Evolutionary conservation across 2,329 filamentous ascomycete genomes (phyloP).

Genomic region (Penicillium oxalicum): DNA sequence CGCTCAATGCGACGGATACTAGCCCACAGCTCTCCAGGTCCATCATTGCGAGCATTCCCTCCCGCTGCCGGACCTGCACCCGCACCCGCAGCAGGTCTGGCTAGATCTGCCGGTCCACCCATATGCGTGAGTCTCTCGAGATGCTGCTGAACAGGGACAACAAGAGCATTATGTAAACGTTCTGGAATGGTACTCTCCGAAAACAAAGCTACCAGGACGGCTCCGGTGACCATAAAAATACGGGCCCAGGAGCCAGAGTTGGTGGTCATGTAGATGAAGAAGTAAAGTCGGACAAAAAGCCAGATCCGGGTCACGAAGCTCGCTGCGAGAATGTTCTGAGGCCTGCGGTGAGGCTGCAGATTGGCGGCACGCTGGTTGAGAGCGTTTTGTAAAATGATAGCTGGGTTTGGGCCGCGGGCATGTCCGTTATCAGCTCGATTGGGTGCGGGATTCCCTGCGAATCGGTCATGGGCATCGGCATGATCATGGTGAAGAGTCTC

Average conservation of each 20-base stretch:
- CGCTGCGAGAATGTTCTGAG: slow-evolving; percentile 11
- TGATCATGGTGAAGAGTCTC: too few species aligned
- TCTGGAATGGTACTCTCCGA: slow-evolving; percentile 38
- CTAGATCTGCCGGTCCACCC: slow-evolving; percentile 20
- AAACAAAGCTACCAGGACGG: slow-evolving; percentile 36
- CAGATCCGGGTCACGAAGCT: slow-evolving; percentile 46
- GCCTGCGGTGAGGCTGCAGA: slow-evolving; percentile 17
- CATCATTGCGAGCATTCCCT: slow-evolving; percentile 1
- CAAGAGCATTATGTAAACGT: slow-evolving; percentile 27
- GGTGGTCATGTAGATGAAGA: slow-evolving; percentile 55
- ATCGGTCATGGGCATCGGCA: too few species aligned
- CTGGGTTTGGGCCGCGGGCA: slow-evolving; percentile 7
- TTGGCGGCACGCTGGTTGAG: slow-evolving; percentile 31
- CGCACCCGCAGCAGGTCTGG: slow-evolving; percentile 3
- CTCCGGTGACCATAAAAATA: slow-evolving; percentile 34
- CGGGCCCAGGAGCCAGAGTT: slow-evolving; percentile 44
- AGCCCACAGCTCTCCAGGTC: slow-evolving; percentile 18
- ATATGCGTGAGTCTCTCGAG: slow-evolving; percentile 40
- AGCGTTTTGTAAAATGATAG: slow-evolving; percentile 23
- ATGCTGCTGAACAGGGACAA: slow-evolving; percentile 40
- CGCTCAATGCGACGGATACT: slow-evolving; percentile 47
- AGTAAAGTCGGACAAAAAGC: slow-evolving; percentile 53
- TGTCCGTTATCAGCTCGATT: not conserved
- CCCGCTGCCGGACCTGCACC: slow-evolving; percentile 1
- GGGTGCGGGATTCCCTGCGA: too few species aligned